Percentiles rank a stretch among this genome's conserved stretches.
phyloP scores from a whole-genome alignment of 192 early-diverging fungal species.

The Backusella tuberculispora region DNA sequence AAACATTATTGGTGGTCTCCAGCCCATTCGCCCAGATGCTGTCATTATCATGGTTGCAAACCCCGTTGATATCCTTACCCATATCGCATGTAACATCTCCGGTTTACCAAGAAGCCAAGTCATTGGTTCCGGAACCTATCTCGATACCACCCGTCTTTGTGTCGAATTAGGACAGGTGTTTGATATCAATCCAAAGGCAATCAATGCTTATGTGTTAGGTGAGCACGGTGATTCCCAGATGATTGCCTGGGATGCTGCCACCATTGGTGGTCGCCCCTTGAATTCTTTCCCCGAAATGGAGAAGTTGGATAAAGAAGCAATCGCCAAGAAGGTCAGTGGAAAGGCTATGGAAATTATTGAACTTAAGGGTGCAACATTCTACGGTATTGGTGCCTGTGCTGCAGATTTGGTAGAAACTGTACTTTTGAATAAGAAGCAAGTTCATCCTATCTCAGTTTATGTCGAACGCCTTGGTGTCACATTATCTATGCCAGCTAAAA shows the following conservation, averaged over 20 bases:
- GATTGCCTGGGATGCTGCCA: conserved; percentile 76
- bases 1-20: conserved; percentile 69
- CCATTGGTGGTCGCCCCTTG: conserved; percentile 71
- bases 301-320: conserved; percentile 53
- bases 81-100: conserved; percentile 82
- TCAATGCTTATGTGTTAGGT: conserved; percentile 83
- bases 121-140: conserved; percentile 84
- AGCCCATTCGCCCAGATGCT: conserved; percentile 73
- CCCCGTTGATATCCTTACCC: conserved; percentile 82
- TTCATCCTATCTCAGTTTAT: conserved; percentile 75
- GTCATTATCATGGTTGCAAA: conserved; percentile 84
- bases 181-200: conserved; percentile 65
- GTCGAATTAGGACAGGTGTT: conserved; percentile 54
- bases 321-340: conserved; percentile 62
- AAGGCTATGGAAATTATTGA: conserved; percentile 88
- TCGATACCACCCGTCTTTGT: conserved; percentile 78
- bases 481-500: conserved; percentile 77
- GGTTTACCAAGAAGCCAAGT: conserved; percentile 80
- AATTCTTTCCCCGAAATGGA: conserved; percentile 66
- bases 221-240: conserved; percentile 91
- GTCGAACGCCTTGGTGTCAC: conserved; percentile 64
- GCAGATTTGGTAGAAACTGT: conserved; percentile 69
- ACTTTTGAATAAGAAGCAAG: conserved; percentile 67
- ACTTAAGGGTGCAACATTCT: conserved; percentile 85
- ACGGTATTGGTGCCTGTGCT: conserved; percentile 82